Evolutionary conservation across 1,139 yeast genomes (phyloP).

Genomic region (Arxiozyma slooffiae): DNA sequence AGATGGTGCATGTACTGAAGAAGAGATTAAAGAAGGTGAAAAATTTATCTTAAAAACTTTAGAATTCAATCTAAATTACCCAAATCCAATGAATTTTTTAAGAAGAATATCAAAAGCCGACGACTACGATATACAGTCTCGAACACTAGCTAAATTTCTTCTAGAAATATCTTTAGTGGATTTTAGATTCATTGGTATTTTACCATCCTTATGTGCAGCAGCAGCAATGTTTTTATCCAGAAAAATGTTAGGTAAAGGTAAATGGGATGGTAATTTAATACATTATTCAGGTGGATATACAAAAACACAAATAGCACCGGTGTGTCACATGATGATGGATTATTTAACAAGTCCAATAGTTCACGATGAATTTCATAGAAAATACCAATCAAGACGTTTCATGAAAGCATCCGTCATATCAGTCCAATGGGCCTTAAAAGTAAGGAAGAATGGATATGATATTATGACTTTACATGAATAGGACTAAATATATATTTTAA

Average conservation of each 20-base stretch:
- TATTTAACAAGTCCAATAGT: conserved; percentile 75
- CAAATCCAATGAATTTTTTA: conserved; percentile 89
- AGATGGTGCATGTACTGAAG: conserved; percentile 67
- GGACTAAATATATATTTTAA: neutral
- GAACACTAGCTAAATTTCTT: conserved; percentile 85
- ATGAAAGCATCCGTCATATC: conserved; percentile 86
- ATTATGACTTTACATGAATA: conserved; percentile 32
- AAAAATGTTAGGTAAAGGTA: conserved; percentile 59
- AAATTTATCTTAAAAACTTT: conserved; percentile 68
- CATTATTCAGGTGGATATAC: conserved; percentile 92
- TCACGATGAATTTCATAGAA: conserved; percentile 89
- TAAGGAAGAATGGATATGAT: conserved; percentile 32
- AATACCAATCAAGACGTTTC: conserved; percentile 82
- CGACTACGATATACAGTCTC: conserved; percentile 83
- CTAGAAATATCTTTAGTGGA: conserved; percentile 74
- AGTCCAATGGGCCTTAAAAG: conserved; percentile 77
- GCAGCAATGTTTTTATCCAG: conserved; percentile 87
- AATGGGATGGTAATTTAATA: conserved; percentile 74
- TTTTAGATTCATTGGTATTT: conserved; percentile 64
- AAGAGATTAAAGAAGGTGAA: conserved; percentile 81
- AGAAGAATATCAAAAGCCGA: conserved; percentile 92
- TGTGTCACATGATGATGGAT: conserved; percentile 64
- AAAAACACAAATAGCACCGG: conserved; percentile 58
- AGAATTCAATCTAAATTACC: conserved; percentile 73
- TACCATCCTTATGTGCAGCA: conserved; percentile 82